A percentile compares a stretch with the other conserved stretches of the same genome.
These are phyloP conservation scores for Thinopyrum elongatum DNA, from an alignment of 176 grass and related monocot species.

Conservation along the genomic window DNA sequence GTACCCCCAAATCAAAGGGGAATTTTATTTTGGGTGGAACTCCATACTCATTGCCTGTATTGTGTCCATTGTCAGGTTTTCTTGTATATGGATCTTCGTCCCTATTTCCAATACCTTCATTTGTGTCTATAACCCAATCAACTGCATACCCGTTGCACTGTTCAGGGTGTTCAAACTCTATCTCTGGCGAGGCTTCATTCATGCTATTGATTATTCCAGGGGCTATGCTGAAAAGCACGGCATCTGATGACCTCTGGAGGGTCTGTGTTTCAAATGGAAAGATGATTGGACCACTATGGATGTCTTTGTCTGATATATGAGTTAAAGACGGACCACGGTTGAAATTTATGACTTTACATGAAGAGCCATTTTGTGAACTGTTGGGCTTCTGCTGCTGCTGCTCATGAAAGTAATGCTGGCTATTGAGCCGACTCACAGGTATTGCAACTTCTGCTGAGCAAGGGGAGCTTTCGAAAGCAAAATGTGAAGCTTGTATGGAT, in stretches of 20 bases:
- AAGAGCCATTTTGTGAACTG: constrained; percentile 42
- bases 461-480: constrained; percentile 46
- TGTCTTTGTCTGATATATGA: constrained; percentile 37
- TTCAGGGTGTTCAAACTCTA: constrained; percentile 37
- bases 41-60: constrained; percentile 19
- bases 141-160: constrained; percentile 31
- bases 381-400: constrained; percentile 27
- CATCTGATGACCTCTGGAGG: constrained; percentile 34
- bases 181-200: constrained; percentile 32
- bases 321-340: constrained; percentile 23
- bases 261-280: constrained; percentile 47
- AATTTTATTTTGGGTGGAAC: constrained; percentile 37
- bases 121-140: constrained; percentile 32
- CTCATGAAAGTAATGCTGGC: constrained; percentile 31
- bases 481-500: constrained; percentile 40
- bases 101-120: constrained; percentile 26
- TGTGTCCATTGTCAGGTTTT: constrained; percentile 23
- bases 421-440: constrained; percentile 30
- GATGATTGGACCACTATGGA: constrained; percentile 36
- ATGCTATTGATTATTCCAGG: constrained; percentile 41
- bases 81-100: constrained; percentile 22
- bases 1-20: constrained; percentile 47
- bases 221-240: constrained; percentile 52
- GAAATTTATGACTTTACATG: constrained; percentile 41
- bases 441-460: constrained; percentile 52